phyloP scores from a whole-genome alignment of 2,329 filamentous ascomycete genomes.

The Aspergillus sp. region DNA sequence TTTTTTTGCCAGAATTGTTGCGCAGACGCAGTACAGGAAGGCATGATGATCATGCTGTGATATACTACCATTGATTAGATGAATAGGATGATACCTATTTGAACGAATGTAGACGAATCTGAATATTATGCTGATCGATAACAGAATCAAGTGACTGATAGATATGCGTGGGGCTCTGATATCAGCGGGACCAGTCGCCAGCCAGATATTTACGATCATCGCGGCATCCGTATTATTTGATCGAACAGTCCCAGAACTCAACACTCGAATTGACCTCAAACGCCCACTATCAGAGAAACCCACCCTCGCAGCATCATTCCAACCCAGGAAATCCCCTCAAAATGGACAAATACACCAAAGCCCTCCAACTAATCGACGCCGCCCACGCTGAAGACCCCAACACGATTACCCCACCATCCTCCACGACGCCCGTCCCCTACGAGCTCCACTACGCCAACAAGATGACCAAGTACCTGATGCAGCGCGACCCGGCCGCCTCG shows the following conservation, averaged over 20 bases:
- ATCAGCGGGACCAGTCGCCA: background rate
- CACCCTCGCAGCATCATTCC: background rate
- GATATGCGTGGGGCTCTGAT: background rate
- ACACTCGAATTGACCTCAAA: background rate
- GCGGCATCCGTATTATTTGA: background rate
- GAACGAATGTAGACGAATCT: too few relatives aligned
- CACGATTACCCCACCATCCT: conserved; percentile 28
- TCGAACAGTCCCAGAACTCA: background rate
- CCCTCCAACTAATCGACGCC: conserved; percentile 68
- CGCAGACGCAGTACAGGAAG: background rate
- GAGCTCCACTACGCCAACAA: conserved; percentile 79
- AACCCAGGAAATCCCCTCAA: too few relatives aligned
- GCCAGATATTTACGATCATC: background rate
- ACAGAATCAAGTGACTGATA: too few relatives aligned
- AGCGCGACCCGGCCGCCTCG: conserved; percentile 60
- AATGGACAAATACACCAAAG: conserved; percentile 41
- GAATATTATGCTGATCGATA: too few relatives aligned
- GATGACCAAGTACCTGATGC: conserved; percentile 71
- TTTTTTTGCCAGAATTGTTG: too few relatives aligned
- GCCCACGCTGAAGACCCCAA: conserved; percentile 69
- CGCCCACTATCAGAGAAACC: background rate
- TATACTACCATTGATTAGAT: background rate
- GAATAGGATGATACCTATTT: background rate
- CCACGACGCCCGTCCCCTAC: conserved; percentile 58
- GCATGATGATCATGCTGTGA: background rate